Percentiles rank a stretch among this genome's conserved stretches.
These are phyloP conservation scores for Purpureocillium takamizusanense DNA, from an alignment of 2,329 filamentous ascomycete genomes.

Conservation along the genomic window DNA sequence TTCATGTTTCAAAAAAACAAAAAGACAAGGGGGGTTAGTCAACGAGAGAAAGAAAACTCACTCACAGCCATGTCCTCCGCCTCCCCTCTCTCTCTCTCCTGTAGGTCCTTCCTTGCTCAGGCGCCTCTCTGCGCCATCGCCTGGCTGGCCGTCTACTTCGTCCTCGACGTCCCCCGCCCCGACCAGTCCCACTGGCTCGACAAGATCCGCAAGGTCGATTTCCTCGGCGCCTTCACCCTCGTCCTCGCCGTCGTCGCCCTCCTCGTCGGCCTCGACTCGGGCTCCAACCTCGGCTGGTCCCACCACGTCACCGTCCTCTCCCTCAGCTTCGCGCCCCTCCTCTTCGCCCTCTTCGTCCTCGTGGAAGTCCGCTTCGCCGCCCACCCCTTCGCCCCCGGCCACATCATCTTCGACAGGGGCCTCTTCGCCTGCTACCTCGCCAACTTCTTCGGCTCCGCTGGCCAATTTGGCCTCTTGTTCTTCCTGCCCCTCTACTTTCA, in stretches of 20 bases:
- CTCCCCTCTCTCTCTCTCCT: no score
- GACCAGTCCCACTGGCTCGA: slow-evolving; percentile 52
- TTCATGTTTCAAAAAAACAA: neutral
- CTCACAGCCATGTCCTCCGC: no score
- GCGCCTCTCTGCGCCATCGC: slow-evolving; percentile 59
- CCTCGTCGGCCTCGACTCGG: slow-evolving; percentile 62
- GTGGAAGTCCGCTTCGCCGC: slow-evolving; percentile 59
- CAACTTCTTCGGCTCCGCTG: slow-evolving; percentile 64
- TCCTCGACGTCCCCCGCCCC: slow-evolving; percentile 54
- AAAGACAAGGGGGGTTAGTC: no score
- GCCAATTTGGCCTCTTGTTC: slow-evolving; percentile 50
- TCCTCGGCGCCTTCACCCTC: slow-evolving; percentile 59
- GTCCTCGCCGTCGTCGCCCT: slow-evolving; percentile 57
- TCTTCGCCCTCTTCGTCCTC: slow-evolving; percentile 59
- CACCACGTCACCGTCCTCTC: slow-evolving; percentile 47
- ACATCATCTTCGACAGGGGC: slow-evolving; percentile 59
- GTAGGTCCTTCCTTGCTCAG: slow-evolving; percentile 62
- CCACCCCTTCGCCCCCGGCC: slow-evolving; percentile 67
- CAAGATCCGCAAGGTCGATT: slow-evolving; percentile 63
- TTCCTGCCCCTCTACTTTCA: slow-evolving; percentile 75
- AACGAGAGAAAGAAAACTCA: no score
- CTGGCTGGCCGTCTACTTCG: slow-evolving; percentile 52
- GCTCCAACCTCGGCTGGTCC: slow-evolving; percentile 63
- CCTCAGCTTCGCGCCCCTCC: slow-evolving; percentile 42
- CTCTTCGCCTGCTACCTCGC: slow-evolving; percentile 60